Conservation (phyloP, 345 rosid genomes). For the Syzygium oleosum region DNA sequence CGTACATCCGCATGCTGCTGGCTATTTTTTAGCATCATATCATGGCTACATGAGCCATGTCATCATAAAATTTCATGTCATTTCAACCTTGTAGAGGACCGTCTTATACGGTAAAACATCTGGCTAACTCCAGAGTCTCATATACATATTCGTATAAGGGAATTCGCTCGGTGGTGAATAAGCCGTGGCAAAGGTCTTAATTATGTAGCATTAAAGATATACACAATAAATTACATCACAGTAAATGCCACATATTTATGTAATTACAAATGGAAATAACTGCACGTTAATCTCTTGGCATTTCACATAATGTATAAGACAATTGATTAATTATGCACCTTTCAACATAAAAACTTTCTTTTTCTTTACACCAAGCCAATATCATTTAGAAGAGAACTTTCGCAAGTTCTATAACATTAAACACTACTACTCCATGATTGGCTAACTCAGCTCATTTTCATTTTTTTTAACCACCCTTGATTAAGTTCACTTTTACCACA, state of each 20-base stretch:
- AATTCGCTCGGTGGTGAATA: fast-evolving
- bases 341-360: background rate
- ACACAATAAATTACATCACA: background rate
- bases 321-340: too few species aligned
- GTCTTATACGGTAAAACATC: too few species aligned
- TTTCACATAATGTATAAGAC: background rate
- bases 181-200: background rate
- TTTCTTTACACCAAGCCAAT: background rate
- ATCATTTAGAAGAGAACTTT: background rate
- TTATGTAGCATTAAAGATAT: too few species aligned
- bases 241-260: background rate
- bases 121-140: background rate
- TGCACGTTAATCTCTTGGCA: background rate
- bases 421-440: background rate
- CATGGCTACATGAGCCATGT: background rate
- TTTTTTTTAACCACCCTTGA: background rate
- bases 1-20: fast-evolving
- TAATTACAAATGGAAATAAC: background rate
- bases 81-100: background rate
- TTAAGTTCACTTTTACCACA: background rate
- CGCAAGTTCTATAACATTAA: background rate
- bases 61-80: background rate
- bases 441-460: background rate
- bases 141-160: too few species aligned
- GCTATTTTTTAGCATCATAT: background rate